A percentile compares a stretch with the other conserved stretches of the same genome.
phyloP scores from a whole-genome alignment of 75 land plant genomes.

The Picea glauca region DNA sequence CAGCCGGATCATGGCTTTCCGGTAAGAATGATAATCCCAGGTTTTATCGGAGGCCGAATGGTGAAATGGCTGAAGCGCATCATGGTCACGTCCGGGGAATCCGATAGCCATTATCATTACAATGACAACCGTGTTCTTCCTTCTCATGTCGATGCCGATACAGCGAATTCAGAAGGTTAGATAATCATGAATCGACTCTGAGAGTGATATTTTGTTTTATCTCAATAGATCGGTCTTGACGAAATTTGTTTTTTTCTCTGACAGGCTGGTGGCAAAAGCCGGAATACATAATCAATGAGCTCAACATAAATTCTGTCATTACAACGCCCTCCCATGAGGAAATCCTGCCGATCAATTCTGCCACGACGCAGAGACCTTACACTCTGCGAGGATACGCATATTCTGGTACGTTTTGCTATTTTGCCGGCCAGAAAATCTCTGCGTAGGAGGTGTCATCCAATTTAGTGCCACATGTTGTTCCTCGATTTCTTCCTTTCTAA shows the following conservation, averaged over 20 bases:
- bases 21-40: constrained; percentile 83
- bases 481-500: too few relatives aligned
- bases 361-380: constrained; percentile 66
- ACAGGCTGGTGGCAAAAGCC: constrained; percentile 68
- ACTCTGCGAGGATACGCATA: constrained; percentile 87
- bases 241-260: too few relatives aligned
- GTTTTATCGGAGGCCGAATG: constrained; percentile 94
- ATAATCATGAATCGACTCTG: too few relatives aligned
- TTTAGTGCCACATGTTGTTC: too few relatives aligned
- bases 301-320: constrained; percentile 60
- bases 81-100: constrained; percentile 55
- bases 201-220: not conserved
- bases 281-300: constrained; percentile 88
- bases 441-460: too few relatives aligned
- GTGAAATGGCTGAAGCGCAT: constrained; percentile 90
- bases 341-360: constrained; percentile 56
- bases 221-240: constrained; percentile 50
- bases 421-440: too few relatives aligned
- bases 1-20: constrained; percentile 96
- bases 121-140: constrained; percentile 89
- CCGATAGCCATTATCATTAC: constrained; percentile 71
- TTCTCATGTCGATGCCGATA: constrained; percentile 85
- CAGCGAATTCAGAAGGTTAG: constrained; percentile 79
- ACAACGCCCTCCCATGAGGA: too few relatives aligned
- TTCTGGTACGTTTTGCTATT: constrained; percentile 52